Evolutionary conservation across 1,139 yeast genomes (phyloP), one percentile per base, ranked within the genome.

Genomic region (Suhomyces coccinellae): DNA sequence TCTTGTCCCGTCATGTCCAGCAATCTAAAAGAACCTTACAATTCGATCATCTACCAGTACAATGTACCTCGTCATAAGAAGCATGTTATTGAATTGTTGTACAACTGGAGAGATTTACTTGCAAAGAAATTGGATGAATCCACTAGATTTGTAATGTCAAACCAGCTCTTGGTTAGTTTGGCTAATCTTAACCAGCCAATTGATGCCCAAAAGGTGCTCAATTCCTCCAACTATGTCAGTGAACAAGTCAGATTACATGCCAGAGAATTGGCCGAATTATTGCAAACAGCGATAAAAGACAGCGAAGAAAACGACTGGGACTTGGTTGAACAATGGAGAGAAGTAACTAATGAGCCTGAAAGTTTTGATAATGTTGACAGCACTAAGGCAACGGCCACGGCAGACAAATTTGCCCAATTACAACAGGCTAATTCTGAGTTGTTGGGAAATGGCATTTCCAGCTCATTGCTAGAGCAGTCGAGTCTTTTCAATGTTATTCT

Each of bases 111-210:
- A 61, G 98, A 95, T 59, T 47, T 55, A 2, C 58, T 77, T 32
- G 98, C 98, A 1, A 76, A 95, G 49, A 57, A 69, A 36, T 75
- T 79, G 40, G 99, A 95, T 60, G 99, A 95, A 63, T 87, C 96
- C 2, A 82, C 85, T 1, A 72, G 96, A 51, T 93, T 71, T 56
- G 71, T 93, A 8, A 85, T 91, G 93, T 82, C 96, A 4, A 90
- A 89, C 59, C 95, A 86, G 56, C 64, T 85, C 9, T 62, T 93
- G 41, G 84, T 85, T 0, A 75, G 85, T 1, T 65, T 93, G 42
- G 82, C 85, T 4, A 69, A 77, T 11, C 57, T 72, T 40, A 56
- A 72, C 11, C 68, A 73, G 36, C 95, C 96, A 1, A 75, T 79
- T 0, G 83, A 77, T 47, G 67, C 79, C 0, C 68, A 73, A 14